phyloP scores from a whole-genome alignment of 306 rosid genomes.

The Ormosia semicastrata region DNA sequence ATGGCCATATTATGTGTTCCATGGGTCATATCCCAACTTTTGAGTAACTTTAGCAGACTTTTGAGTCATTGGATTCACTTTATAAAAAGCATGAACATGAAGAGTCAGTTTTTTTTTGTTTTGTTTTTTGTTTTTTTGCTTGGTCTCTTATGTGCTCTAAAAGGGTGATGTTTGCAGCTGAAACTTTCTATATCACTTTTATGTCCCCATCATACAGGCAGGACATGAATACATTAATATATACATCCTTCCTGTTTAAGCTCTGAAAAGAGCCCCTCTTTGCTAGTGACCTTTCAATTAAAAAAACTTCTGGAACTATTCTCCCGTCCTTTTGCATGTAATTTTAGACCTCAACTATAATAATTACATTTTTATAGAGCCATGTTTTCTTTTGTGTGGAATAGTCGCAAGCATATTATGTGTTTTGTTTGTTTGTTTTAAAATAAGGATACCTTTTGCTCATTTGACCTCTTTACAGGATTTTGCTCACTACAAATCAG shows the following conservation, averaged over 20 bases:
- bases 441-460: slow-evolving; percentile 6
- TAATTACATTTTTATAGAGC: neutral
- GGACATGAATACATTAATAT: neutral
- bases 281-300: slow-evolving; percentile 5
- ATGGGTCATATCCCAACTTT: neutral
- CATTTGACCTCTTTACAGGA: slow-evolving; percentile 54
- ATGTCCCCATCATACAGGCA: no score
- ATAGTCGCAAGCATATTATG: neutral
- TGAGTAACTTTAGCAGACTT: neutral
- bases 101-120: neutral
- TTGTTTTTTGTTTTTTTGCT: neutral
- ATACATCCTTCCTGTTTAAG: neutral
- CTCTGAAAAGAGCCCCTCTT: neutral
- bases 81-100: neutral
- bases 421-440: neutral
- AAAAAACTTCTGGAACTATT: neutral
- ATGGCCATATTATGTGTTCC: neutral
- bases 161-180: neutral
- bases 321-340: neutral
- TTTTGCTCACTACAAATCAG: slow-evolving; percentile 95
- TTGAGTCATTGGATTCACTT: neutral
- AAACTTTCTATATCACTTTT: neutral
- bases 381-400: neutral
- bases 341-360: neutral
- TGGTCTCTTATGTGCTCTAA: neutral